These are phyloP conservation scores for Pythium insidiosum DNA, from an alignment of 352 stramenopile species.

Conservation along the genomic window DNA sequence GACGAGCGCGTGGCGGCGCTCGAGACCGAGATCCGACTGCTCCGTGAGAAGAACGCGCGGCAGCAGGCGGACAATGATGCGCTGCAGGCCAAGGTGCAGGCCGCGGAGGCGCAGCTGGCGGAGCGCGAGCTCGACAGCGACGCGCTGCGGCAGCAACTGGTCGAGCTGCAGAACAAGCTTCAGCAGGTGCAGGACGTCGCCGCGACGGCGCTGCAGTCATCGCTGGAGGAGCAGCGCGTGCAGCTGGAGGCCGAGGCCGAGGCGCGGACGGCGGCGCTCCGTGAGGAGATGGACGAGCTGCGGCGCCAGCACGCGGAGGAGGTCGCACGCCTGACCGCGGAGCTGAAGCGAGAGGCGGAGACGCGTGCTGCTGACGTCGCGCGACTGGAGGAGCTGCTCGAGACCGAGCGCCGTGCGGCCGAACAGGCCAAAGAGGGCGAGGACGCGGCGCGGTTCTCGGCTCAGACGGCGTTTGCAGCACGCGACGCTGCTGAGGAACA, in stretches of 20 bases:
- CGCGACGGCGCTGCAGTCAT: slow-evolving; percentile 16
- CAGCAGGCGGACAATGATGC: slow-evolving; percentile 28
- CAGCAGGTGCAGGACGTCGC: slow-evolving; percentile 14
- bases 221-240: not conserved
- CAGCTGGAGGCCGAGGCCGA: not conserved
- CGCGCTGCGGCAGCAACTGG: slow-evolving; percentile 23
- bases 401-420: slow-evolving; percentile 31
- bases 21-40: slow-evolving; percentile 6
- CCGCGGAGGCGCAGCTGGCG: slow-evolving; percentile 20
- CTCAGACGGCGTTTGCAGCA: slow-evolving; percentile 61
- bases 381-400: slow-evolving; percentile 21
- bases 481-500: slow-evolving; percentile 49
- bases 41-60: slow-evolving; percentile 34
- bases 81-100: slow-evolving; percentile 26
- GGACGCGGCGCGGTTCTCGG: slow-evolving; percentile 58
- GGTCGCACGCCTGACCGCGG: not conserved
- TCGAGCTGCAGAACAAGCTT: slow-evolving; percentile 15
- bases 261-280: no score
- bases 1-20: no score
- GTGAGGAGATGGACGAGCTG: no score
- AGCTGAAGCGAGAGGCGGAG: not conserved
- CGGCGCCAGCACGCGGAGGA: no score
- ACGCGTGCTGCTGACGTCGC: slow-evolving; percentile 14
- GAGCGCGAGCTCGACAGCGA: slow-evolving; percentile 26
- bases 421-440: slow-evolving; percentile 57